Evolutionary conservation across 1,139 yeast species (phyloP), one percentile per base, ranked within the genome.

Genomic region (Maudiozyma humilis): DNA sequence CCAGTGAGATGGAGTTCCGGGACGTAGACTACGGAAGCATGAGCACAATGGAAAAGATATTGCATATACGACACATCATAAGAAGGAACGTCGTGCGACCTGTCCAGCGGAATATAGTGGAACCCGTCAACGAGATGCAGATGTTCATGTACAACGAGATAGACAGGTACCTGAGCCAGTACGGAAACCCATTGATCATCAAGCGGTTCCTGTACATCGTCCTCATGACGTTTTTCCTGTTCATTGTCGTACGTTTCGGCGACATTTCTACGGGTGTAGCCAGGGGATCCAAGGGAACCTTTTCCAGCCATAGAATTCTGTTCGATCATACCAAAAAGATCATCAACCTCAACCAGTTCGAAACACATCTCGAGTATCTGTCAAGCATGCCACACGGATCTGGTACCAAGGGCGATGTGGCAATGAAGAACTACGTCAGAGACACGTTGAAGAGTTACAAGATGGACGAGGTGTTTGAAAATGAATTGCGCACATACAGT

Each of bases 141-240:
- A 54, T 56, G 44, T 55, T 62, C 44, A 53, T 65, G 49, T 68
- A 56, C 8, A 57, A 66, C 38, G 70, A 71, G 38, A 68, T 78
- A 45, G 95, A 88, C 53, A 65, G 67, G 35, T 63, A 71, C 34
- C 66, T 89, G 20, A 71, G 80, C 34, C 75, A 76, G 51, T 54
- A 85, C 27, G 96, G 96, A 8, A 88, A 89, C 59, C 96, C 96
- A 1, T 66, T 89, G 45, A 84, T 91, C 44, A 78, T 88, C 32
- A 83, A 83, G 53, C 70, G 97, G 38, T 69, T 88, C 31, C 61
- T 85, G 4, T 87, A 86, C 55, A 83, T 89, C 16, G 57, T 79
- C 3, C 61, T 81, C 42, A 75, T 87, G 51, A 76, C 87, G 31
- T 49, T 69, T 0, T 56, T 82, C 5, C 67, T 84, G 4, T 79